Conservation (phyloP, 2,329 filamentous ascomycete species). For the Phyllosticta paracitricarpa region DNA sequence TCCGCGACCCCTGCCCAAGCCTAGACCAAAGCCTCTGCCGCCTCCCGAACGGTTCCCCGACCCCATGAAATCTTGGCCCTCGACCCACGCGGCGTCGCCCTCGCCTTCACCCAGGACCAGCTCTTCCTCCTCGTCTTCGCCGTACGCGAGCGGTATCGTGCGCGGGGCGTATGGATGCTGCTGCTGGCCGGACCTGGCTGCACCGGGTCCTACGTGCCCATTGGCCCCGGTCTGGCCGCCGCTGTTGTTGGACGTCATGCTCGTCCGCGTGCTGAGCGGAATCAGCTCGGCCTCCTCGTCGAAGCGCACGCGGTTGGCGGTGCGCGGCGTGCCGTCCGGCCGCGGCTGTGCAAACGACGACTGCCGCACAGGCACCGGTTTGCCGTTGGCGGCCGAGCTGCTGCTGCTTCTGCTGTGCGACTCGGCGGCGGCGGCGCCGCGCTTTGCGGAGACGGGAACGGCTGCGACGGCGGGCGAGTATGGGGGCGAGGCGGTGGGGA, state of each 20-base stretch:
- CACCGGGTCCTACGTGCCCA: background rate
- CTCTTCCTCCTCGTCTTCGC: constrained; percentile 14
- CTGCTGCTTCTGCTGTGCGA: background rate
- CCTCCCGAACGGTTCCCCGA: constrained; percentile 11
- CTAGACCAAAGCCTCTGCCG: constrained; percentile 20
- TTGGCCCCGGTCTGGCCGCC: background rate
- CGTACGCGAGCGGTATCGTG: background rate
- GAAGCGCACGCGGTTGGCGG: constrained; percentile 66
- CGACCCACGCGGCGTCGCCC: constrained; percentile 32
- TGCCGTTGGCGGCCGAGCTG: background rate
- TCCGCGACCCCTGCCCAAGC: constrained; percentile 12
- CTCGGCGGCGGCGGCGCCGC: constrained; percentile 1
- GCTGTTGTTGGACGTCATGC: background rate
- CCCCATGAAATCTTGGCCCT: constrained; percentile 52
- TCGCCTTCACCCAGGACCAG: constrained; percentile 21
- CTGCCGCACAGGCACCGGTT: constrained; percentile 21
- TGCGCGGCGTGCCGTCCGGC: constrained; percentile 47
- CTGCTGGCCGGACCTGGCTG: background rate
- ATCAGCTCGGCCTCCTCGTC: constrained; percentile 33
- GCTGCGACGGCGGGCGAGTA: background rate
- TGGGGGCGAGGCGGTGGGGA: background rate
- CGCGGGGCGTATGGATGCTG: constrained; percentile 9
- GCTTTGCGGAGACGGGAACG: constrained; percentile 3
- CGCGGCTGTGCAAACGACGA: constrained; percentile 38
- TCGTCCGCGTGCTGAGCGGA: constrained; percentile 6